Evolutionary conservation across 2,329 filamentous ascomycete species (phyloP).

Genomic region (Mariannaea sp.): DNA sequence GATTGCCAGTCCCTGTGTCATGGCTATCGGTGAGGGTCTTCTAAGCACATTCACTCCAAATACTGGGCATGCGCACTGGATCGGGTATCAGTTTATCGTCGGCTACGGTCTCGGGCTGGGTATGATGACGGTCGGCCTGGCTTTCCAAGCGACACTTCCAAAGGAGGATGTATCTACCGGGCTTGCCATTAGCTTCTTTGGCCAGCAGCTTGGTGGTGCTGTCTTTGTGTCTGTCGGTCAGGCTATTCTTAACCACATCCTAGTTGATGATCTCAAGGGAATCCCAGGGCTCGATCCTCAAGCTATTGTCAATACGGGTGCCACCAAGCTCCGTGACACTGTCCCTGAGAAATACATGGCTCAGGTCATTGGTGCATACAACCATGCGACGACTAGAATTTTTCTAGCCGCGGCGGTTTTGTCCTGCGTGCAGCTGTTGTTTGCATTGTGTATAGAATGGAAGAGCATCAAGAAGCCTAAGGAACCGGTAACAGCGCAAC

Average conservation of each 20-base stretch:
- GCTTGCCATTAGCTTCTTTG: slow-evolving; percentile 61
- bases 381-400: slow-evolving; percentile 63
- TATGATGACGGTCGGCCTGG: slow-evolving; percentile 62
- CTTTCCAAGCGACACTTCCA: slow-evolving; percentile 59
- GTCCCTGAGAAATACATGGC: slow-evolving; percentile 56
- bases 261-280: slow-evolving; percentile 45
- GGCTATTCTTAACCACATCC: slow-evolving; percentile 55
- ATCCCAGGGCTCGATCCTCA: slow-evolving; percentile 51
- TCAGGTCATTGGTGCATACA: slow-evolving; percentile 67
- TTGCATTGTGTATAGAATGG: slow-evolving; percentile 67
- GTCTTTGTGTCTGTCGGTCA: slow-evolving; percentile 63
- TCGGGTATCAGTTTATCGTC: slow-evolving; percentile 62
- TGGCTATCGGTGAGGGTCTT: slow-evolving; percentile 59
- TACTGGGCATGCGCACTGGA: slow-evolving; percentile 58
- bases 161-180: slow-evolving; percentile 59
- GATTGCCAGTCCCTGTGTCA: slow-evolving; percentile 55
- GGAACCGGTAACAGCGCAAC: slow-evolving; percentile 10
- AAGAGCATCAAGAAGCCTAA: slow-evolving; percentile 64
- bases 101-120: slow-evolving; percentile 64
- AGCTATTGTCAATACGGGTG: slow-evolving; percentile 53
- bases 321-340: slow-evolving; percentile 62
- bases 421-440: slow-evolving; percentile 59
- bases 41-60: slow-evolving; percentile 58
- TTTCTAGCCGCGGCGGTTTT: slow-evolving; percentile 67
- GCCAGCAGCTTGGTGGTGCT: slow-evolving; percentile 63